A percentile compares a stretch with the other conserved stretches of the same genome.
Evolutionary conservation across 371 early-diverging fungal genomes (phyloP).

Genomic region (Chytridiales sp.): DNA sequence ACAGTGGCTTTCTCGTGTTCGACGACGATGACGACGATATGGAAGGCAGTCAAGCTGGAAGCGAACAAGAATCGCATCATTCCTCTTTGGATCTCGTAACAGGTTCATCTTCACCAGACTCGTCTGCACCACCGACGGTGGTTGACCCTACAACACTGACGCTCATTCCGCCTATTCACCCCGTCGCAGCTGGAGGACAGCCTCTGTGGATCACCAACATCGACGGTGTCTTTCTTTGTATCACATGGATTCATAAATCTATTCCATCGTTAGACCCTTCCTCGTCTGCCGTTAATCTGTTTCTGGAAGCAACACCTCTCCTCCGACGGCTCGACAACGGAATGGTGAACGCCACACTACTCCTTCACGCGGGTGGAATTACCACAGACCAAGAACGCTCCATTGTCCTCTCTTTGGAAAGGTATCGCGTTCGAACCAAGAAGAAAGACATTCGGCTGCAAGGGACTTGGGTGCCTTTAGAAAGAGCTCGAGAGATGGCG

Average conservation of each 20-base stretch:
- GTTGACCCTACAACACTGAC: conserved; percentile 27
- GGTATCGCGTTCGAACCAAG: conserved; percentile 74
- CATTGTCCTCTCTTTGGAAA: conserved; percentile 83
- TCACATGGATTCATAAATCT: conserved; percentile 30
- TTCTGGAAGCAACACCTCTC: conserved; percentile 10
- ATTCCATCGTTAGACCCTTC: conserved; percentile 5
- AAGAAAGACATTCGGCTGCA: conserved; percentile 67
- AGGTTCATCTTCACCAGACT: not conserved
- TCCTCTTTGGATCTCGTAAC: not conserved
- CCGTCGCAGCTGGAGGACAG: conserved; percentile 14
- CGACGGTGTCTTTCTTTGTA: conserved; percentile 38
- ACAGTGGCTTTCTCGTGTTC: conserved; percentile 7
- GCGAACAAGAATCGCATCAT: no score
- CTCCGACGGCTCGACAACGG: conserved; percentile 15
- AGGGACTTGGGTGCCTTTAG: conserved; percentile 90
- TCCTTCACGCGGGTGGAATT: conserved; percentile 85
- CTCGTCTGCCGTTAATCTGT: conserved; percentile 1
- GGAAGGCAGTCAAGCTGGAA: not conserved
- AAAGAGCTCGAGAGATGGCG: conserved; percentile 81
- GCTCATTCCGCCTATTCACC: conserved; percentile 24
- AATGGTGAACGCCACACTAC: conserved; percentile 79
- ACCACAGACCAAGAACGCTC: conserved; percentile 81
- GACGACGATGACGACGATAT: conserved; percentile 14
- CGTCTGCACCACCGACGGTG: conserved; percentile 8
- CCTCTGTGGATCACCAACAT: conserved; percentile 38